A percentile compares a stretch with the other conserved stretches of the same genome.
Evolutionary conservation across 2,329 filamentous ascomycete genomes (phyloP).

Genomic region (Harringtonia lauricola): DNA sequence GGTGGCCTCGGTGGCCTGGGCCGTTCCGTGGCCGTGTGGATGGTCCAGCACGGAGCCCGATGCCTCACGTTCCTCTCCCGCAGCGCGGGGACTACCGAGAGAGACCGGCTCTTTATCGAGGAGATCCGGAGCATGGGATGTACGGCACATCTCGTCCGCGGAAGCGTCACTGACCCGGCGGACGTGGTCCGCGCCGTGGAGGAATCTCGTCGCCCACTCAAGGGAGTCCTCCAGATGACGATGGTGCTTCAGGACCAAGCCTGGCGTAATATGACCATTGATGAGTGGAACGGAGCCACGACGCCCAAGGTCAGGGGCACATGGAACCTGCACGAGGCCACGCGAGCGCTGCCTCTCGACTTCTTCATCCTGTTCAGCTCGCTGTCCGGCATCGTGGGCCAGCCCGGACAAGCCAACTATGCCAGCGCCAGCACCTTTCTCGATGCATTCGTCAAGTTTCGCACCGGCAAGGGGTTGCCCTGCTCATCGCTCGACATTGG

Average conservation of each 20-base stretch:
- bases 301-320: background rate
- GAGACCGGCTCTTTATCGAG: background rate
- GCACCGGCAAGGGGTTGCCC: constrained; percentile 22
- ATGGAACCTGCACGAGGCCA: background rate
- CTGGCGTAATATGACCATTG: background rate
- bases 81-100: background rate
- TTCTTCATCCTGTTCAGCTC: constrained; percentile 22
- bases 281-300: background rate
- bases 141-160: background rate
- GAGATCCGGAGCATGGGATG: background rate
- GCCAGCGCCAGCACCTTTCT: constrained; percentile 28
- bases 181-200: constrained; percentile 3
- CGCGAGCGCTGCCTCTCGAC: constrained; percentile 10
- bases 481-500: constrained; percentile 29
- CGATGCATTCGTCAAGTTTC: constrained; percentile 26
- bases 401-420: constrained; percentile 28
- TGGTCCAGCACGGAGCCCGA: constrained; percentile 11
- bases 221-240: background rate
- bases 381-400: constrained; percentile 19
- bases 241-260: background rate
- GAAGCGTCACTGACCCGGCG: constrained; percentile 8
- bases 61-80: constrained; percentile 3
- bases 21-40: constrained; percentile 11
- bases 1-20: constrained; percentile 16
- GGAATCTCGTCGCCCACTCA: background rate